A percentile compares a stretch with the other conserved stretches of the same genome.
These are phyloP conservation scores for Excoecaria agallocha DNA, from an alignment of 345 rosid species.

Conservation along the genomic window DNA sequence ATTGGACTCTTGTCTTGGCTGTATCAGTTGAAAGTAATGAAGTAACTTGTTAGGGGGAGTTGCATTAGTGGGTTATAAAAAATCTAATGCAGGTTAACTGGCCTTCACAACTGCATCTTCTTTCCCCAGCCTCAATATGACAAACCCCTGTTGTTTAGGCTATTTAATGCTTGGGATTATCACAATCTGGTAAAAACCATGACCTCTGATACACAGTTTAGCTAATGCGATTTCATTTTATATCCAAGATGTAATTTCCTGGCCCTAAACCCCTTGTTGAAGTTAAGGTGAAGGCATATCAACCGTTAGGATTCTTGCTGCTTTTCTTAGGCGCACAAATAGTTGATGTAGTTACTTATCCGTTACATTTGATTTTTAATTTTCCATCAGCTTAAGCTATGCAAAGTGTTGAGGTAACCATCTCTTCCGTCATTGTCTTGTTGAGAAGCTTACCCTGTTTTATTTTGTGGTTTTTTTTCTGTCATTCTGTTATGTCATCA, in stretches of 20 bases:
- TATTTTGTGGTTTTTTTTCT: too few relatives aligned
- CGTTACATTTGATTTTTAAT: too few relatives aligned
- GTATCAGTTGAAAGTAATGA: neutral
- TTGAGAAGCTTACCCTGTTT: too few relatives aligned
- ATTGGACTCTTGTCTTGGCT: neutral
- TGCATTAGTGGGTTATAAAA: neutral
- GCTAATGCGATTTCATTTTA: neutral
- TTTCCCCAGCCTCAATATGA: neutral
- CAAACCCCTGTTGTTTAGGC: neutral
- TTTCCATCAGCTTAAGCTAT: too few relatives aligned
- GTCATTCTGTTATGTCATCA: too few relatives aligned
- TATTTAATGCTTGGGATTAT: neutral
- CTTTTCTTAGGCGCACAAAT: too few relatives aligned
- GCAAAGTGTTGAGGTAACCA: too few relatives aligned
- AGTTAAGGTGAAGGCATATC: neutral
- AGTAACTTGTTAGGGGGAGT: neutral
- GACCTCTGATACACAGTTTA: neutral
- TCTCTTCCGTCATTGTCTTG: too few relatives aligned
- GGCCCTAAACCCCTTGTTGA: neutral
- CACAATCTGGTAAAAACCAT: neutral
- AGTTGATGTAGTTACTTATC: too few relatives aligned
- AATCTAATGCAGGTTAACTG: neutral
- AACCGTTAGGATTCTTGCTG: too few relatives aligned
- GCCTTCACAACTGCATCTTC: neutral
- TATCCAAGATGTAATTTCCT: neutral